Evolutionary conservation across 441 rosid genomes (phyloP), one percentile per base, ranked within the genome.

Genomic region (Populus tomentosa): DNA sequence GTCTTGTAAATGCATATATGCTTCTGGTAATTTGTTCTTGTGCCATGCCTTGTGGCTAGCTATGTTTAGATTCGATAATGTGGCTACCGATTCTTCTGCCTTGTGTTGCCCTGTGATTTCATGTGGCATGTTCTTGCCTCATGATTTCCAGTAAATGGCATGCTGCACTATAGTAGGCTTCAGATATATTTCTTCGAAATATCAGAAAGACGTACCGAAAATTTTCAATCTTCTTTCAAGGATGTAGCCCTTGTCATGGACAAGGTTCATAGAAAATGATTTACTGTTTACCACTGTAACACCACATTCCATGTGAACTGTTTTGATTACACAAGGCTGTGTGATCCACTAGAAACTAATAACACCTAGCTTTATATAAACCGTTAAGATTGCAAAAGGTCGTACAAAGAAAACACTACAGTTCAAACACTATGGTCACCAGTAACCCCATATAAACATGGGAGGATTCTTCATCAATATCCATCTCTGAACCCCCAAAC

Each of bases 381-480:
- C 9, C 1, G 35, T 63, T 61, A 5, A 21, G 42, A 30, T 62
- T 33, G 16, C 50, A 67, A 23, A 33, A 33, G 3, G 2, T 3
- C 21, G 67, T 61, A 69, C 68, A 53, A 7, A 33, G 0, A 42
- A 69, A 67, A 61, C 23, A 63, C 14, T 7, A 30, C 32, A 38
- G 61, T 2, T 10, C 26, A 42, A 14, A 64, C 24, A 16, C 59
- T 16, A 50, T 16, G 59, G 59, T 1, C 59, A 13, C 20, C 73
- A 30, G 2, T 5, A 9, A 18, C 70, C 70, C 14, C 13, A 14
- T n/a, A 33, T 30, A 8, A 73, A 72, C 75, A 68, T 28, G 14
- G 40, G 36, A 21, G 84, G 82, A 79, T 78, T 75, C 81, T 77
- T 80, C 84, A 83, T 70, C 84, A 71, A 84, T 74, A 56, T 46